Evolutionary conservation across 352 stramenopile species (phyloP).

Genomic region (Lagenidium giganteum): DNA sequence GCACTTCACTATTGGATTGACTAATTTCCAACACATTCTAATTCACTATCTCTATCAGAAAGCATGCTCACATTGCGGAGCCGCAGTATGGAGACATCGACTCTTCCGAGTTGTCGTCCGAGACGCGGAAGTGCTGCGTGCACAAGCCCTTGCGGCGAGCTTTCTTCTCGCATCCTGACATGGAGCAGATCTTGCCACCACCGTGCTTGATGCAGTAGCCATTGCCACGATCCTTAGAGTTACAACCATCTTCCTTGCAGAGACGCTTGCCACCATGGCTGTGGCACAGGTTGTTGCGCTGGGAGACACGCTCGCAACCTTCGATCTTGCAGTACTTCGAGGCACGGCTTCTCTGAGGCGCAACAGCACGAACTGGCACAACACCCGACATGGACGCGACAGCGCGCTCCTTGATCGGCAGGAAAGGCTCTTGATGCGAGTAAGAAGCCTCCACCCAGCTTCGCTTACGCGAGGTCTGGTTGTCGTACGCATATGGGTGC

Average conservation of each 20-base stretch:
- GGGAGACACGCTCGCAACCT: constrained; percentile 69
- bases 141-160: constrained; percentile 75
- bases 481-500: no score
- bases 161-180: constrained; percentile 75
- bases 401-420: constrained; percentile 8
- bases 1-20: no score
- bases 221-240: constrained; percentile 77
- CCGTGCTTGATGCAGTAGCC: constrained; percentile 82
- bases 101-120: no score
- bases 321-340: constrained; percentile 87
- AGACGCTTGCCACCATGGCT: constrained; percentile 77
- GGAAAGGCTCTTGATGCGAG: no score
- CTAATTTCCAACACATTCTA: no score
- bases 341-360: constrained; percentile 51
- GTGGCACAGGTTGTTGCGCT: constrained; percentile 82
- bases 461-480: no score
- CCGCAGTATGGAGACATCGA: no score
- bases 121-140: constrained; percentile 73
- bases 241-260: constrained; percentile 75
- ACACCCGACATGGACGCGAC: constrained; percentile 11
- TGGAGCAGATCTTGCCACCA: constrained; percentile 78
- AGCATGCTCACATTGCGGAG: no score
- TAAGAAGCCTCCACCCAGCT: background rate
- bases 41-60: no score
- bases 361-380: background rate